Evolutionary conservation across 306 rosid species (phyloP), one percentile per base, ranked within the genome.

Genomic region (Pyrus communis): DNA sequence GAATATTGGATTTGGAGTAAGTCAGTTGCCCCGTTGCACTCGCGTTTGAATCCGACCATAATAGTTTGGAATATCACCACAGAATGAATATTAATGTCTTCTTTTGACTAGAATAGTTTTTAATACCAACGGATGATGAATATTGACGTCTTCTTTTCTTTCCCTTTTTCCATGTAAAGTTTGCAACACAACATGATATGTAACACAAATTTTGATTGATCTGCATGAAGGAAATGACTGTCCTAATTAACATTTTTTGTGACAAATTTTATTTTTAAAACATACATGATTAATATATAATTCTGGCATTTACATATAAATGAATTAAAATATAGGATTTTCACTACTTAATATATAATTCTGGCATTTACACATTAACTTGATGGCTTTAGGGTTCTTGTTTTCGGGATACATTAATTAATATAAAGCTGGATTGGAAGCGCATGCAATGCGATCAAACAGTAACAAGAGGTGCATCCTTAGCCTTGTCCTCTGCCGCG

Each of bases 391-490:
- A 40, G 27, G 43, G 43, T 27, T 55, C 49, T 8, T 57, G 27
- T 22, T 11, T 31, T 67, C 17, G 19, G 62, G 21, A 30, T 30
- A 63, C 68, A 63, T 28, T 63, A 61, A 61, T 15, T 49, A 49
- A 49, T 58, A 10, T 6, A 25, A 17, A 63, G 68, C 43, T 27
- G 17, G 38, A 61, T 25, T 61, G 38, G 67, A 61, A 27, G 11
- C 28, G 12, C 21, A 67, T 4, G 45, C 35, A 52, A 2, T 19
- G 54, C 55, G 17, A 67, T 81, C 73, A 78, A 23, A 55, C 65
- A 23, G 81, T 67, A 54, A 69, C 79, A 73, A 67, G 55, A 77
- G 85, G 78, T 55, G 81, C 83, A 65, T 54, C 75, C 22, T 7
- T 78, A 17, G 25, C n/a, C 69, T 80, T 78, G 67, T 58, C 79